Percentiles rank a stretch among this genome's conserved stretches.
Evolutionary conservation across 768 basidiomycete genomes (phyloP).

Genomic region (Chiua virens): DNA sequence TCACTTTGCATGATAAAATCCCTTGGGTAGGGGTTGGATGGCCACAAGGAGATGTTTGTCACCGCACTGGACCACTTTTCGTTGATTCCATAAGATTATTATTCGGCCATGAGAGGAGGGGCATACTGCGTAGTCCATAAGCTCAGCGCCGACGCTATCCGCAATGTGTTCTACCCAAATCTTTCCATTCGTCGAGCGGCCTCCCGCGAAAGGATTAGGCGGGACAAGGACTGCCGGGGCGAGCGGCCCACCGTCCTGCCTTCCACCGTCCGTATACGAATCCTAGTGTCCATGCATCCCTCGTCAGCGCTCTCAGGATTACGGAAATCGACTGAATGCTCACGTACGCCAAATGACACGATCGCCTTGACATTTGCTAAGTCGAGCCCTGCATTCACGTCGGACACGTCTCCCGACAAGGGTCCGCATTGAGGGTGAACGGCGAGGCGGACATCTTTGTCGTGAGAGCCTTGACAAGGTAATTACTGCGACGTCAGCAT

Average conservation of each 20-base stretch:
- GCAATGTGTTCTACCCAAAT: conserved; percentile 53
- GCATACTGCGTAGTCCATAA: conserved; percentile 54
- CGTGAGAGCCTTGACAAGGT: conserved; percentile 15
- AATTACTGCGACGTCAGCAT: conserved; percentile 9
- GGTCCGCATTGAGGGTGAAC: conserved; percentile 46
- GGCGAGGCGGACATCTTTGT: conserved; percentile 40
- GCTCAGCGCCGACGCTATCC: conserved; percentile 34
- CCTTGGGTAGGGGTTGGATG: conserved; percentile 44
- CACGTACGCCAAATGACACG: conserved; percentile 51
- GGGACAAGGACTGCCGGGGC: conserved; percentile 40
- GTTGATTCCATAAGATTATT: neutral
- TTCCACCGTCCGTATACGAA: conserved; percentile 51
- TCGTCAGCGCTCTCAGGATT: neutral
- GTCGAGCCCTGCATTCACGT: conserved; percentile 50
- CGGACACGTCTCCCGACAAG: conserved; percentile 39
- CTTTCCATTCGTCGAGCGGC: conserved; percentile 49
- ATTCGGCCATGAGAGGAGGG: neutral
- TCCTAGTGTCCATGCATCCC: conserved; percentile 31
- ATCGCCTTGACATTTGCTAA: conserved; percentile 42
- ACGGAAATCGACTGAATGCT: neutral
- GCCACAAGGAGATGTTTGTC: conserved; percentile 50
- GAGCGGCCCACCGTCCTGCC: conserved; percentile 44
- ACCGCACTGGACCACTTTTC: conserved; percentile 41
- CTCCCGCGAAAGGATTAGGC: conserved; percentile 49
- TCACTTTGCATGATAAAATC: conserved; percentile 52